Evolutionary conservation across 176 grass and related monocot species (phyloP), one percentile per base, ranked within the genome.

Genomic region (Eragrostis nindensis): DNA sequence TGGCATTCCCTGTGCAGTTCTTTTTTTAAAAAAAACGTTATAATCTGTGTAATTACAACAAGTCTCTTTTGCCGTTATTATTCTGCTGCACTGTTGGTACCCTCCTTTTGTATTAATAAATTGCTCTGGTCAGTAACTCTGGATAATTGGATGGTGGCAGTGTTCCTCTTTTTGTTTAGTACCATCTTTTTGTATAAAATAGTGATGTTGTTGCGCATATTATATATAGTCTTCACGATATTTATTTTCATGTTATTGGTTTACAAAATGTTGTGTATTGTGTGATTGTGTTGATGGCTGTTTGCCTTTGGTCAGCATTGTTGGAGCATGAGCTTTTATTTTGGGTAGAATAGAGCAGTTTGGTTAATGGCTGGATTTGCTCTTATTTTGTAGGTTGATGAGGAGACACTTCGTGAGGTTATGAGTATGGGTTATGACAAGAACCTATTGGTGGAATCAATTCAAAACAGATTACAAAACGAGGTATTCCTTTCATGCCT

Each of bases 401-500:
- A 90, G 65, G 91, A 90, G 70, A 82, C 89, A 40, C 71, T 97
- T 65, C 82, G 87, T 73, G 85, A 97, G 32, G 94, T 97, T 62
- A 77, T 92, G 32, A 88, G 76, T 60, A 86, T 97, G 89, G 91
- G 94, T 16, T 97, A 88, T 73, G 85, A 94, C 79, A 94, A 94
- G 53, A 86, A 78, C 62, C 72, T 74, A 63, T 63, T 97, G 67
- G 73, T 94, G 26, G 87, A 97, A 68, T 97, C 89, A 68, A 88
- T 97, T 19, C 84, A 92, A 24, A 97, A 82, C 48, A 89, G 94
- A 55, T 81, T 94, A 47, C 91, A 94, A 82, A 97, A 97, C 82
- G 89, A 97, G 91, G 94, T 92, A 90, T 12, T 64, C 41, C 12
- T 56, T 81, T 52, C 80, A 21, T 2, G 7, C 21, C 55, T 46